These are phyloP conservation scores for Trametes maxima DNA, from an alignment of 768 basidiomycete genomes.

Conservation along the genomic window DNA sequence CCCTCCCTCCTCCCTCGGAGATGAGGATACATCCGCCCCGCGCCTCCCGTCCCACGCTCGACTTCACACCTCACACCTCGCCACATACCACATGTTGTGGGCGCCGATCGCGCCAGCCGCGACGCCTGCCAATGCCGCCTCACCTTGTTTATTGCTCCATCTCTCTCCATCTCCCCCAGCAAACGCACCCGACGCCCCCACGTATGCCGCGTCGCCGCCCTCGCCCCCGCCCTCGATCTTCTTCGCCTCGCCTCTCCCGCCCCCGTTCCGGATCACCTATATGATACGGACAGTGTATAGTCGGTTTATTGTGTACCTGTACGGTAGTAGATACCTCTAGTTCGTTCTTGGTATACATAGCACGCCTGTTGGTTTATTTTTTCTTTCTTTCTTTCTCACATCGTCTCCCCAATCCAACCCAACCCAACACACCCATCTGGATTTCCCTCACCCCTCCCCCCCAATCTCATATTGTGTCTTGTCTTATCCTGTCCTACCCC, in stretches of 20 bases:
- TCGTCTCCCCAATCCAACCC: too few species aligned
- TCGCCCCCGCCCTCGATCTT: not conserved
- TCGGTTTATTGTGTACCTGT: conserved; percentile 24
- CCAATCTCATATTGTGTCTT: too few species aligned
- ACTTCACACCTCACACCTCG: not conserved
- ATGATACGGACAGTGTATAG: conserved; percentile 25
- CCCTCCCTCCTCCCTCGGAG: too few species aligned
- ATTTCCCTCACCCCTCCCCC: not conserved
- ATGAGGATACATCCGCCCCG: not conserved
- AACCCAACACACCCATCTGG: too few species aligned
- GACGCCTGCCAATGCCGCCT: not conserved
- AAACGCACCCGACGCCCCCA: not conserved
- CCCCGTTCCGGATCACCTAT: conserved; percentile 11
- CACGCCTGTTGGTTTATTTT: conserved; percentile 14
- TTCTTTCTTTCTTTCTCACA: not conserved
- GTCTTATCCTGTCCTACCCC: too few species aligned
- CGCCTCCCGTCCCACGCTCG: too few species aligned
- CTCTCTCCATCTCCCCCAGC: not conserved
- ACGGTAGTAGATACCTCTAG: conserved; percentile 26
- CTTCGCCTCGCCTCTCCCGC: not conserved
- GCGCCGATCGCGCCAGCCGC: not conserved
- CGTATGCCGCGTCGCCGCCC: not conserved
- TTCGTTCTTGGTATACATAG: conserved; percentile 23
- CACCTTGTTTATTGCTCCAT: conserved; percentile 2
- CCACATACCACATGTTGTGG: not conserved